Evolutionary conservation across 2,329 filamentous ascomycete genomes (phyloP).

Genomic region (Neurospora crassa): DNA sequence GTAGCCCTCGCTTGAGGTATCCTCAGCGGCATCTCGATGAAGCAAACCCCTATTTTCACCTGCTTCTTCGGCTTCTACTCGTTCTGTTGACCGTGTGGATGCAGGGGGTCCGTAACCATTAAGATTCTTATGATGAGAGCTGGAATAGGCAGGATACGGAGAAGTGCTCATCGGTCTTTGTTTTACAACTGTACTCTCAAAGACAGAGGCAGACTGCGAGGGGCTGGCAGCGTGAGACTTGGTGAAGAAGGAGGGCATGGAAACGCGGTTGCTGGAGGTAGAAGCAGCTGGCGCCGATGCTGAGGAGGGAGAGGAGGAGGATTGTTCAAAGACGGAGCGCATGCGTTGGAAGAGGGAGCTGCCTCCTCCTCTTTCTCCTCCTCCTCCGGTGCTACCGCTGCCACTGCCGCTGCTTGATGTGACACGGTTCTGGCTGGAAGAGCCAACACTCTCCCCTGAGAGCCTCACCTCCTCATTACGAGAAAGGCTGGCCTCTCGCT

Average conservation of each 20-base stretch:
- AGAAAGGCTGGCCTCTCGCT: background rate
- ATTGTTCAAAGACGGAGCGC: constrained; percentile 30
- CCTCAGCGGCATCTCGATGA: background rate
- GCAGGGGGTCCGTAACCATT: too few species aligned
- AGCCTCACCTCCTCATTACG: background rate
- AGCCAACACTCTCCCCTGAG: background rate
- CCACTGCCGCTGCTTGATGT: constrained; percentile 1
- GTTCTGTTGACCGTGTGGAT: background rate
- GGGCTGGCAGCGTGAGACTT: background rate
- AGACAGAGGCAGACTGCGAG: background rate
- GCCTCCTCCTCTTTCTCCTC: constrained; percentile 4
- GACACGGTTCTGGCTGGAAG: background rate
- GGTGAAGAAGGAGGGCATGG: background rate
- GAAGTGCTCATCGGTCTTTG: background rate
- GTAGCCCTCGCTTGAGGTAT: background rate
- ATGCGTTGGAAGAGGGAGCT: constrained; percentile 29
- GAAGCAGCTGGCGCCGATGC: background rate
- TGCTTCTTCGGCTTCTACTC: background rate
- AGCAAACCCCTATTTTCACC: background rate
- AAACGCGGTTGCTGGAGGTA: constrained; percentile 1
- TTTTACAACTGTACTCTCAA: background rate
- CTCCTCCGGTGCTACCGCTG: background rate
- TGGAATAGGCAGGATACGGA: background rate
- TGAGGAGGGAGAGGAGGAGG: background rate
- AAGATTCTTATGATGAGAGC: too few species aligned